A percentile compares a stretch with the other conserved stretches of the same genome.
Evolutionary conservation across 75 land plant species (phyloP).

Genomic region (Cupressus sempervirens): DNA sequence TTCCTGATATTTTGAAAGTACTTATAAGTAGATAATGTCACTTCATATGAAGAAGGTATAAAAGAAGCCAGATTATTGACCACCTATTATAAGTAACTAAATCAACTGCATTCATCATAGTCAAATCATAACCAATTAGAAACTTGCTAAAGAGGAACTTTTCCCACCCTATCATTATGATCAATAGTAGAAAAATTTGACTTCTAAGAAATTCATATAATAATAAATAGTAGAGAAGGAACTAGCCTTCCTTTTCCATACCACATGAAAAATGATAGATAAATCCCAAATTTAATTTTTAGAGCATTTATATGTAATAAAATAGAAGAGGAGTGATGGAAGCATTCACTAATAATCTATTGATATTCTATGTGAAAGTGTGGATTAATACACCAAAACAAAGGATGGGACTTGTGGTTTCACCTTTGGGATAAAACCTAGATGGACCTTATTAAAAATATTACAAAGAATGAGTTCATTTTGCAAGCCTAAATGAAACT

Average conservation of each 20-base stretch:
- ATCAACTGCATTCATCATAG: neutral
- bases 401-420: neutral
- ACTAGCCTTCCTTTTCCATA: too few species aligned
- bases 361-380: neutral
- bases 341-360: neutral
- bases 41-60: slow-evolving; percentile 60
- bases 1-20: slow-evolving; percentile 93
- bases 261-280: too few species aligned
- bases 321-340: too few species aligned
- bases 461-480: slow-evolving; percentile 76
- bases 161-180: neutral
- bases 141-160: neutral
- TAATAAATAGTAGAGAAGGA: too few species aligned
- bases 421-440: slow-evolving; percentile 81
- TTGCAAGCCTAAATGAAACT: slow-evolving; percentile 70
- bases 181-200: slow-evolving; percentile 2
- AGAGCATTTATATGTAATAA: too few species aligned
- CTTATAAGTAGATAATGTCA: slow-evolving; percentile 78
- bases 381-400: neutral
- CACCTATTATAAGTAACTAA: slow-evolving; percentile 35
- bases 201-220: too few species aligned
- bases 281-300: too few species aligned
- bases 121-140: neutral
- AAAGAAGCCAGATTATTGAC: slow-evolving; percentile 65
- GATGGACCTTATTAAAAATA: slow-evolving; percentile 73